Evolutionary conservation across 75 land plant species (phyloP).

Genomic region (Cunninghamia lanceolata): DNA sequence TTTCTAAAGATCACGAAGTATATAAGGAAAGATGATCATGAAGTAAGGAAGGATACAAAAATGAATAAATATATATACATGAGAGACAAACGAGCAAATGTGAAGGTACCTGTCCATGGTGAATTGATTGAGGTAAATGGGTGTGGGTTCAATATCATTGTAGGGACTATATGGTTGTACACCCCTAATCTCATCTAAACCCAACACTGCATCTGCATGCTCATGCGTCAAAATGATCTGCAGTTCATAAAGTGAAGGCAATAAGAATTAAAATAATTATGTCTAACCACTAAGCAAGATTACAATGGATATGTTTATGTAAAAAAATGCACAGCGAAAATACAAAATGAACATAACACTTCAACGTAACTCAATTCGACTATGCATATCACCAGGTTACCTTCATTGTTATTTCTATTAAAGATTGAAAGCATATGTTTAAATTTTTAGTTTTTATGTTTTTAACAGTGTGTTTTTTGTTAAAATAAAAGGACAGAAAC

Average conservation of each 20-base stretch:
- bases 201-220: conserved; percentile 98
- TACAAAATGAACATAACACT: not conserved
- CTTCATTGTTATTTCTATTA: not conserved
- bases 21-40: too few species aligned
- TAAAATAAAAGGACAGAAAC: not conserved
- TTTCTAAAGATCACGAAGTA: not conserved
- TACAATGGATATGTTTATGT: not conserved
- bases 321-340: not conserved
- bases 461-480: not conserved
- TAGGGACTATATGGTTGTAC: conserved; percentile 77
- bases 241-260: conserved; percentile 19
- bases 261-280: not conserved
- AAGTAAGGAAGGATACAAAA: not conserved
- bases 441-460: not conserved
- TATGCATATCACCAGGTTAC: not conserved
- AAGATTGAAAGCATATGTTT: not conserved
- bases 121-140: conserved; percentile 55
- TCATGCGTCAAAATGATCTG: conserved; percentile 99
- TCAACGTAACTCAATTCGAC: not conserved
- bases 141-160: conserved; percentile 81
- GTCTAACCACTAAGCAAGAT: not conserved
- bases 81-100: not conserved
- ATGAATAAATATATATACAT: not conserved
- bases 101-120: conserved; percentile 57
- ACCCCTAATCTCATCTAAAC: conserved; percentile 88